Conservation (phyloP, 1,284 basidiomycete species). For the Sporisorium exsertum region DNA sequence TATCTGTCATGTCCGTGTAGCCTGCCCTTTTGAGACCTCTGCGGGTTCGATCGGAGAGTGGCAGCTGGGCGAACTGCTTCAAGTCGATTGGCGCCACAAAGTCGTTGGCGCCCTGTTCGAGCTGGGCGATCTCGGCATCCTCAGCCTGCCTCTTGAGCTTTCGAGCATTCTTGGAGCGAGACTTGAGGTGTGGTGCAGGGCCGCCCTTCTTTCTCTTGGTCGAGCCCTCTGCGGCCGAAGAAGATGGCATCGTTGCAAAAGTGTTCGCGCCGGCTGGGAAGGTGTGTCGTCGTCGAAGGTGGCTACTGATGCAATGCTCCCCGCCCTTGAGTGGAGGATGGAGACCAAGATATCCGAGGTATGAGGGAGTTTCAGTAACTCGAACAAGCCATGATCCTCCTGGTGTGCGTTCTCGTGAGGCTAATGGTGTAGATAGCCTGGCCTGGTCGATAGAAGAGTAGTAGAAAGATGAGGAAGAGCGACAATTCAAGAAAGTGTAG, state of each 20-base stretch:
- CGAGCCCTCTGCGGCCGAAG: constrained; percentile 38
- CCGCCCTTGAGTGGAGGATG: neutral
- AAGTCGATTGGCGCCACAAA: constrained; percentile 39
- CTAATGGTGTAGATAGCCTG: neutral
- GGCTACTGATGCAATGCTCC: neutral
- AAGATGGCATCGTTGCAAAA: constrained; percentile 23
- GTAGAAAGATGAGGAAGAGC: neutral
- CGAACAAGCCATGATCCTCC: neutral
- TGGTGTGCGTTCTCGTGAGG: no score
- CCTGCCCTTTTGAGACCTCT: constrained; percentile 63
- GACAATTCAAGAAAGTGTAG: neutral
- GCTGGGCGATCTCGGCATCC: constrained; percentile 56
- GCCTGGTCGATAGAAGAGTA: neutral
- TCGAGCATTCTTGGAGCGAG: constrained; percentile 54
- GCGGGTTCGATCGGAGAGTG: constrained; percentile 58
- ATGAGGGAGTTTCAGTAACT: neutral
- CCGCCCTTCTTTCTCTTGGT: constrained; percentile 45
- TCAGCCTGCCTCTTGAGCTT: constrained; percentile 58
- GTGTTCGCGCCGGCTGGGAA: neutral
- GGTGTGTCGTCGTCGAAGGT: neutral
- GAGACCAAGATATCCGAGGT: neutral
- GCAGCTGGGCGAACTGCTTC: constrained; percentile 57
- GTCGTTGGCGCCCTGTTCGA: constrained; percentile 38
- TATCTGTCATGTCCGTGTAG: constrained; percentile 65
- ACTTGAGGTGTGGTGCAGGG: constrained; percentile 39